phyloP scores from a whole-genome alignment of 2,329 filamentous ascomycete species.

The Phialophora macrospora region DNA sequence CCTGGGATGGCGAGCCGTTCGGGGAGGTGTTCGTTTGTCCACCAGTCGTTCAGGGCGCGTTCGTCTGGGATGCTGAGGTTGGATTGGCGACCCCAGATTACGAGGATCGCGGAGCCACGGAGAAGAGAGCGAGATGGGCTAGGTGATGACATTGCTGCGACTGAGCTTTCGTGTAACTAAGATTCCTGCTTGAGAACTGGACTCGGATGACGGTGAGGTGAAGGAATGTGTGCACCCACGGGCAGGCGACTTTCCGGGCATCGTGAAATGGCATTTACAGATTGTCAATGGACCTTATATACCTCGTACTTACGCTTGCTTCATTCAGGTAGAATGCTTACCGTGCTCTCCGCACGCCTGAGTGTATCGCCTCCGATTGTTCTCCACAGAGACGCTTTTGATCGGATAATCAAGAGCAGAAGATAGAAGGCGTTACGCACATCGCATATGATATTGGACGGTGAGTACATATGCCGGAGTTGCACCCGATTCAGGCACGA shows the following conservation, averaged over 20 bases:
- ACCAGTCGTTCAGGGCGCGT: conserved; percentile 28
- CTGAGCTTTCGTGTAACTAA: background rate
- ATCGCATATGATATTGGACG: background rate
- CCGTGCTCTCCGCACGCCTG: conserved; percentile 9
- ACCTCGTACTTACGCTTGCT: background rate
- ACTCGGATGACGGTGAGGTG: background rate
- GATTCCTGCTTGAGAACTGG: background rate
- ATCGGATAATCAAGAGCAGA: conserved; percentile 3
- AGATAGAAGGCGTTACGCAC: background rate
- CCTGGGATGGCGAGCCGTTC: conserved; percentile 26
- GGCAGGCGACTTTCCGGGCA: background rate
- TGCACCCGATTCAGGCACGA: background rate
- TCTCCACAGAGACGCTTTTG: conserved; percentile 1
- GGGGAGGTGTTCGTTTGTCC: conserved; percentile 30
- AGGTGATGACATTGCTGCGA: conserved; percentile 1
- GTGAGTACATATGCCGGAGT: background rate
- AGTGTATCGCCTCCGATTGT: background rate
- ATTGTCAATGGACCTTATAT: background rate
- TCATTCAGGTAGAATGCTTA: background rate
- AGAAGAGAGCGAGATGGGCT: conserved; percentile 7
- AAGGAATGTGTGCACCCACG: background rate
- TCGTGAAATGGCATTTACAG: background rate
- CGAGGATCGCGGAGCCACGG: conserved; percentile 24
- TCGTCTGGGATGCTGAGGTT: conserved; percentile 10
- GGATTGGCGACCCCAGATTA: conserved; percentile 22